Base-by-base conservation (phyloP, 345 rosid genomes). In the Rhodamnia argentea region DNA sequence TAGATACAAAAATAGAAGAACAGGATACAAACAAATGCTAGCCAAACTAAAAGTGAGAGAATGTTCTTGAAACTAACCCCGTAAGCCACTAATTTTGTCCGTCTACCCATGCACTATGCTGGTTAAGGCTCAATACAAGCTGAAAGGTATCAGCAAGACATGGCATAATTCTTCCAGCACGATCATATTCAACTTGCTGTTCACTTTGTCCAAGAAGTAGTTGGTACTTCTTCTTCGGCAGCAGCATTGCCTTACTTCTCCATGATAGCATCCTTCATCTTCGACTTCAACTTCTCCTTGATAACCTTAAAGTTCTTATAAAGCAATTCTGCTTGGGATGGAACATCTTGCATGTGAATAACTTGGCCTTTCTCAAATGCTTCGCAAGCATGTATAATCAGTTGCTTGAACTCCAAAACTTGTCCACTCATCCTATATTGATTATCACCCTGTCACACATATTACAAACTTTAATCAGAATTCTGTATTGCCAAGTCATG, bases 281-380 rank as follows among this genome's bases (percentile, higher is more conserved):
- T 84, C 3, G 89, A 86, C 89, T 92, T 92, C 86, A 92, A 82
- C 86, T 89, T 93, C 78, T 91, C 94, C 88, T 92, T 91, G 32
- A 89, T 90, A 40, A 88, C 89, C 86, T 88, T 90, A 74, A 78
- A 93, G 37, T 91, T 94, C 89, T 92, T 88, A 86, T 89, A 92
- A 8, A 93, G 90, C 89, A 95, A 83, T 85, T 92, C 96, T 5
- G 98, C 98, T 87, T 95, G 96, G 32, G 95, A 94, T n/a, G 96
- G 98, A 86, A 95, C 94, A 13, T 95, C 94, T 88, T 93, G 96
- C 93, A 92, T 89, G 89, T 92, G 92, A 52, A 95, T 89, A 81
- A 90, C 95, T 86, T 91, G 95, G 27, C 96, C 96, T 86, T 92
- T 94, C 13, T 93, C 97, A 88, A 93, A 93, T 82, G 94, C 92